phyloP scores from a whole-genome alignment of 2,329 filamentous ascomycete species.

The Exophiala alcalophila region DNA sequence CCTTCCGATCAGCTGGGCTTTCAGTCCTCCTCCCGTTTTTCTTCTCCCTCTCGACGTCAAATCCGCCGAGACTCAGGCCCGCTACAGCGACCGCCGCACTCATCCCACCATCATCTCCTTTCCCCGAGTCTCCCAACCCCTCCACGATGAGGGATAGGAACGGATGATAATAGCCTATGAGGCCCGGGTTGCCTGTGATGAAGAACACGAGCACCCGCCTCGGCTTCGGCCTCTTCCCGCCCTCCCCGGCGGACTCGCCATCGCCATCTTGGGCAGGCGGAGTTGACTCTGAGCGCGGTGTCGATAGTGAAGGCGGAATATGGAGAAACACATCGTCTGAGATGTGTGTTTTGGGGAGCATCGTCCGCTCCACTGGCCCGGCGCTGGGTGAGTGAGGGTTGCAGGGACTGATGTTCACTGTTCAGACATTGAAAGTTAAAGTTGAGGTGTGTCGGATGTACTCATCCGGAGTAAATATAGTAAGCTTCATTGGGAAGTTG shows the following conservation, averaged over 20 bases:
- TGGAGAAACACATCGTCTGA: slow-evolving; percentile 23
- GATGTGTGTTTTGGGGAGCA: slow-evolving; percentile 7
- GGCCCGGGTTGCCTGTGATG: slow-evolving; percentile 51
- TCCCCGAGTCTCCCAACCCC: background rate
- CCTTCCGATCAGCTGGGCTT: background rate
- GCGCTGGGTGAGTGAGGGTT: too few species aligned
- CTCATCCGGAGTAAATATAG: too few species aligned
- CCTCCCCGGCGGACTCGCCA: background rate
- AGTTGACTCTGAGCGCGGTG: background rate
- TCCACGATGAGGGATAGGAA: slow-evolving; percentile 41
- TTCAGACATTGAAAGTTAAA: too few species aligned
- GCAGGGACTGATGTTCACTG: too few species aligned
- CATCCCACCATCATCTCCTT: background rate
- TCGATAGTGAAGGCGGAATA: slow-evolving; percentile 12
- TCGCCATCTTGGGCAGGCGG: background rate
- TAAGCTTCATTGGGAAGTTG: too few species aligned
- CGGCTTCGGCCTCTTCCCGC: background rate
- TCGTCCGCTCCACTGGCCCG: background rate
- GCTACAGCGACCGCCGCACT: slow-evolving; percentile 11
- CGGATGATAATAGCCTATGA: slow-evolving; percentile 49
- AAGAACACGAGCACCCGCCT: slow-evolving; percentile 39
- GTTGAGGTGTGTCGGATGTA: too few species aligned
- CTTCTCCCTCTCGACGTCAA: slow-evolving; percentile 16
- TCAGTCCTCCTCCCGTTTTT: slow-evolving; percentile 23
- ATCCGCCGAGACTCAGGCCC: slow-evolving; percentile 27